Base-by-base conservation (phyloP, 2,329 filamentous ascomycete species). In the Xylariaceae sp. region DNA sequence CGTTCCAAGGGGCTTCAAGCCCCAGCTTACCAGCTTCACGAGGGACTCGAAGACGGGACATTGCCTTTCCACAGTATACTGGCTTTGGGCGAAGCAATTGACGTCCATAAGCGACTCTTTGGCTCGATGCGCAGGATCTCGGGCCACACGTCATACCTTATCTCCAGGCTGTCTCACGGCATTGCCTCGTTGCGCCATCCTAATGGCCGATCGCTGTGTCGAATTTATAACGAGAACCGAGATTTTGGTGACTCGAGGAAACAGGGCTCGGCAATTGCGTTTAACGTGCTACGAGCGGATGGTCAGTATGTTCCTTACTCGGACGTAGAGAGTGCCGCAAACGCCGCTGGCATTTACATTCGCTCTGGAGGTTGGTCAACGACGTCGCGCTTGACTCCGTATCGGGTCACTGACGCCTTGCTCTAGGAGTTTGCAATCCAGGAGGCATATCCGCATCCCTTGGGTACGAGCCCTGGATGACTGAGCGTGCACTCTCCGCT, bases 41-140 rank as follows among this genome's bases (percentile, higher is more conserved):
- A 81, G 32, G 68, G 71, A 2, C 68, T 86, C 7, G 83, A 87
- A 55, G 83, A 87, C 50, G 82, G 82, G 1, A 86, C 81, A 1
- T 62, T 81, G 9, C 77, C 81, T 2, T 83, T 83, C 50, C 81
- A 83, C 55, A 80, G 66, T 44, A 83, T 85, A 44, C 65, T 84
- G 39, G 81, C 81, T 0, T 64, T 84, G 16, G 74, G 73, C 3
- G 70, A 78, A 43, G 79, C 79, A 2, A 75, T 84, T 22, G 69
- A 73, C 28, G 71, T 73, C 0, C 78, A 85, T 55, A 55, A 62
- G 26, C 64, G 68, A 22, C 59, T 85, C 3, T 85, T 76, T 53
- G 72, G 72, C 1, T 74, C 71, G 4, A 79, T 85, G 71, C 62
- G 67, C n/a, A 66, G 68, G 41, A 70, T 84, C 38, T 80, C 79